Evolutionary conservation across 176 grass and related monocot genomes (phyloP).

Genomic region (Bromus sterilis): DNA sequence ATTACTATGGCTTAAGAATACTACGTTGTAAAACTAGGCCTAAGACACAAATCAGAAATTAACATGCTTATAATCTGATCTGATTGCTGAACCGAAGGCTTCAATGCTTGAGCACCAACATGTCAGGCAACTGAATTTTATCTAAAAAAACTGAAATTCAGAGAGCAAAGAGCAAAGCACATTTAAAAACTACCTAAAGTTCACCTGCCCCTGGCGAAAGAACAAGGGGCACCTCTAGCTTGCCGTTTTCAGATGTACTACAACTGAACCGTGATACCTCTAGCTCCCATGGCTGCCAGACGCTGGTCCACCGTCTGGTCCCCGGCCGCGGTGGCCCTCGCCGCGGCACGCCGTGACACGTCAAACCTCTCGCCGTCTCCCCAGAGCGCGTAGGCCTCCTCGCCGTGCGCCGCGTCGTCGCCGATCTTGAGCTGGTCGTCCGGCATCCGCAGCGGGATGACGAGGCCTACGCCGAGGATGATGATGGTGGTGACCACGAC

Average conservation of each 20-base stretch:
- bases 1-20: no score
- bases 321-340: neutral
- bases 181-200: no score
- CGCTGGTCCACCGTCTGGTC: slow-evolving; percentile 33
- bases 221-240: neutral
- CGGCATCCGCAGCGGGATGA: slow-evolving; percentile 63
- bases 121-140: no score
- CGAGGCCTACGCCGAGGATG: slow-evolving; percentile 31
- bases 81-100: no score
- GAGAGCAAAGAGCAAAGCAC: no score
- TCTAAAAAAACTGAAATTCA: no score
- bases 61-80: no score
- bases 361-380: slow-evolving; percentile 70
- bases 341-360: slow-evolving; percentile 31
- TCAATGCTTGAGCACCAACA: no score
- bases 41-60: no score
- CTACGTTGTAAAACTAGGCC: no score
- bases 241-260: slow-evolving; percentile 8
- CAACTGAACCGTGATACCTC: slow-evolving; percentile 56
- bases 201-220: neutral
- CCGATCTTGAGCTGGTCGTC: slow-evolving; percentile 65
- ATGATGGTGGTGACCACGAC: slow-evolving; percentile 52
- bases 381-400: slow-evolving; percentile 78
- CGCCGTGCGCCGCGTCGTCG: slow-evolving; percentile 63
- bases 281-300: slow-evolving; percentile 27